phyloP scores from a whole-genome alignment of 352 stramenopile species.

The Phytophthora litchii region DNA sequence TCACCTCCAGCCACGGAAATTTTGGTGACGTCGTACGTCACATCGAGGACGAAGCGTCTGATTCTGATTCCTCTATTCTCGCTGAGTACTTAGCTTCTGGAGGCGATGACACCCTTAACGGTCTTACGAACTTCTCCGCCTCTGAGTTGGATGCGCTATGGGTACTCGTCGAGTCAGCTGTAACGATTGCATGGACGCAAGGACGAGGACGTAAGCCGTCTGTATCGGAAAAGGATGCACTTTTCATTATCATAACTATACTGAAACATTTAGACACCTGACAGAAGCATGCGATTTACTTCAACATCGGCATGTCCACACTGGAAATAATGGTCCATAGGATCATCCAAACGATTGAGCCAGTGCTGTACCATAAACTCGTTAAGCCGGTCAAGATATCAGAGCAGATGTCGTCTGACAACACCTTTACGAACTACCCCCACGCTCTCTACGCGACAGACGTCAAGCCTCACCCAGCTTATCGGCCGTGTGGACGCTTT shows the following conservation, averaged over 20 bases:
- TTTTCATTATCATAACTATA: background rate
- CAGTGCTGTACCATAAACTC: slow-evolving; percentile 5
- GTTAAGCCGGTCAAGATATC: slow-evolving; percentile 6
- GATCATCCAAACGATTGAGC: slow-evolving; percentile 1
- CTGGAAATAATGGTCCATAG: slow-evolving; percentile 1
- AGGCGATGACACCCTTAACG: slow-evolving; percentile 14
- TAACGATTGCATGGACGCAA: too few relatives aligned
- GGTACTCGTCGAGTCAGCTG: too few relatives aligned
- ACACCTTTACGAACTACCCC: slow-evolving; percentile 1
- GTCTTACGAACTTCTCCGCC: too few relatives aligned
- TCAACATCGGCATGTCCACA: slow-evolving; percentile 2
- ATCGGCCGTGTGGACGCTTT: too few relatives aligned
- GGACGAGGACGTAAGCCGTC: too few relatives aligned
- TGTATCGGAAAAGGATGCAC: background rate
- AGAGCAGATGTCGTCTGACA: background rate
- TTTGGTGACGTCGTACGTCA: slow-evolving; percentile 17
- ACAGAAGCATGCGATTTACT: slow-evolving; percentile 4
- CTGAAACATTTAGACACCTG: slow-evolving; percentile 4
- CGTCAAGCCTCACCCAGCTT: too few relatives aligned
- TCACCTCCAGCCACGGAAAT: slow-evolving; percentile 5
- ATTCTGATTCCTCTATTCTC: slow-evolving; percentile 3
- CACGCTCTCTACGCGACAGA: slow-evolving; percentile 5
- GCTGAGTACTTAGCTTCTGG: slow-evolving; percentile 6
- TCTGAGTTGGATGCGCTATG: too few relatives aligned
- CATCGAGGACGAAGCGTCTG: slow-evolving; percentile 9